A percentile compares a stretch with the other conserved stretches of the same genome.
These are phyloP conservation scores for Lophiotrema nucula DNA, from an alignment of 495 filamentous ascomycete species.

Conservation along the genomic window DNA sequence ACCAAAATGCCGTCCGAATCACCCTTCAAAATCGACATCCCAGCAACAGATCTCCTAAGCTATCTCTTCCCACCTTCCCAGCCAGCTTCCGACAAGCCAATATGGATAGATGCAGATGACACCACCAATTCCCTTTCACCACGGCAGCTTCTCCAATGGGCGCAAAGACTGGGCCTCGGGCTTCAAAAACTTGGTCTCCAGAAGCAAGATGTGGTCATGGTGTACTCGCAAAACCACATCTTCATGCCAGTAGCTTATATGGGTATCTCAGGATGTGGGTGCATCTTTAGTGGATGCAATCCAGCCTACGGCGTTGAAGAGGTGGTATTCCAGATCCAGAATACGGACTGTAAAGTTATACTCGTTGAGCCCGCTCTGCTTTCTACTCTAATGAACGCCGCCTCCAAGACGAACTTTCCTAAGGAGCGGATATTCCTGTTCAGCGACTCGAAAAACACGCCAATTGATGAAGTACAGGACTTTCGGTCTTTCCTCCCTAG, in stretches of 20 bases:
- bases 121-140: conserved; percentile 43
- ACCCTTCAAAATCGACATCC: conserved; percentile 45
- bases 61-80: conserved; percentile 47
- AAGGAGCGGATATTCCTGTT: conserved; percentile 53
- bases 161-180: conserved; percentile 46
- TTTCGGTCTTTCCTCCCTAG: conserved; percentile 52
- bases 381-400: conserved; percentile 43
- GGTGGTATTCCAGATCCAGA: conserved; percentile 39
- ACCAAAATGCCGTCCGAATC: conserved; percentile 41
- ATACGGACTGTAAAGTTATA: conserved; percentile 44
- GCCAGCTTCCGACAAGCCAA: conserved; percentile 41
- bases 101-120: conserved; percentile 51
- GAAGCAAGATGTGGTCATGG: conserved; percentile 47
- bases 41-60: conserved; percentile 45
- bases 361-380: conserved; percentile 44
- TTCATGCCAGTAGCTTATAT: conserved; percentile 51
- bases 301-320: conserved; percentile 40
- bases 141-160: conserved; percentile 44
- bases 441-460: conserved; percentile 40
- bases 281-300: conserved; percentile 44
- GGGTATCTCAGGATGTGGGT: conserved; percentile 45
- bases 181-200: conserved; percentile 42
- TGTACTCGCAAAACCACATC: conserved; percentile 50
- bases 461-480: conserved; percentile 44
- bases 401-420: conserved; percentile 42